Evolutionary conservation across 257 asterid species (phyloP).

Genomic region (Gentiana straminea): DNA sequence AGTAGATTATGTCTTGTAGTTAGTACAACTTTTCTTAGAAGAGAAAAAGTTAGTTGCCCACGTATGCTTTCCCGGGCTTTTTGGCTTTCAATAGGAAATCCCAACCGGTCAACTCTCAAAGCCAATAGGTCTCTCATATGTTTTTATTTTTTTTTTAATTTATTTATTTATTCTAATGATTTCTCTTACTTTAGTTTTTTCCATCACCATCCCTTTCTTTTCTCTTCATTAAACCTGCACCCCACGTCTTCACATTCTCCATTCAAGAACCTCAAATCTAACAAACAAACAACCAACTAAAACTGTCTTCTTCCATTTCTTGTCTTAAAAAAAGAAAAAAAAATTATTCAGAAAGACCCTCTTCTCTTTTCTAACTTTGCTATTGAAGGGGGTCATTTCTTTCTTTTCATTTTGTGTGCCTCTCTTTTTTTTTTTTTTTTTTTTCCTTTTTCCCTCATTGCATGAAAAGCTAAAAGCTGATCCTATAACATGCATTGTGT

Average conservation of each 20-base stretch:
- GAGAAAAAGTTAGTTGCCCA: constrained; percentile 24
- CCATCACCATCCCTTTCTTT: constrained; percentile 3
- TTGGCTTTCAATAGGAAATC: constrained; percentile 20
- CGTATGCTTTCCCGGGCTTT: constrained; percentile 37
- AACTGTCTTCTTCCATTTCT: constrained; percentile 3
- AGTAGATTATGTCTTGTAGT: too few species aligned
- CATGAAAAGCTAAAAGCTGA: neutral
- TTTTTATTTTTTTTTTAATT: neutral
- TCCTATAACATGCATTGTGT: neutral
- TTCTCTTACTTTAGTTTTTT: neutral
- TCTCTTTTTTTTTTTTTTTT: neutral
- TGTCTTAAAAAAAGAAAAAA: constrained; percentile 1
- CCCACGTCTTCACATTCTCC: constrained; percentile 30
- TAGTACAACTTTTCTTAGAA: too few species aligned
- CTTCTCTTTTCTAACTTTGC: constrained; percentile 4
- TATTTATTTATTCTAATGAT: neutral
- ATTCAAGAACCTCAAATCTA: constrained; percentile 9
- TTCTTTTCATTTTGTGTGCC: too few species aligned
- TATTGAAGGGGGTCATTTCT: too few species aligned
- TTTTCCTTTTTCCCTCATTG: neutral
- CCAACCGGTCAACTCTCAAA: constrained; percentile 22
- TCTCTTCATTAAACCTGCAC: constrained; percentile 30
- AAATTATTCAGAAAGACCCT: constrained; percentile 22
- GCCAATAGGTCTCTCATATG: neutral
- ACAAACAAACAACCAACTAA: constrained; percentile 1